Conservation (phyloP, 2,329 filamentous ascomycete species). For the Aspergillus sp. region DNA sequence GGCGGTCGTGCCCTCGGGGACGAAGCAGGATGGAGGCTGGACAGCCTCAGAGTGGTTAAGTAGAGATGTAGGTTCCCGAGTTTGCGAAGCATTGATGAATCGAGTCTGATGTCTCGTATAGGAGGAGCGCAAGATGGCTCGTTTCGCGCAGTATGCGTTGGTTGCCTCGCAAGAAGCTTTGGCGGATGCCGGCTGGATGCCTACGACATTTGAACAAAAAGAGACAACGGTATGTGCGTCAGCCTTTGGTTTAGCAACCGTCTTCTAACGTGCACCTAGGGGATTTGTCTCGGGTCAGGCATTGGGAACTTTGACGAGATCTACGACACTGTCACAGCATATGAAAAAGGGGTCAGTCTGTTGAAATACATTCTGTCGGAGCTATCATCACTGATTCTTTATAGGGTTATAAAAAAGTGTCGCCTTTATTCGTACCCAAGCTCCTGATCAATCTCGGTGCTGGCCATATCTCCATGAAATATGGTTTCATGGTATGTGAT, state of each 20-base stretch:
- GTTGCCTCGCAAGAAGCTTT: slow-evolving; percentile 85
- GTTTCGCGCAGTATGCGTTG: slow-evolving; percentile 87
- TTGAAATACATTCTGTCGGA: not conserved
- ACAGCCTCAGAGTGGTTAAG: slow-evolving; percentile 45
- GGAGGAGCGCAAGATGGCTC: slow-evolving; percentile 79
- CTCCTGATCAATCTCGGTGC: slow-evolving; percentile 93
- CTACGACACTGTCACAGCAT: slow-evolving; percentile 77
- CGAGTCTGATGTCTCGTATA: slow-evolving; percentile 24
- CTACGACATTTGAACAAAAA: slow-evolving; percentile 58
- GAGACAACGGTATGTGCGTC: slow-evolving; percentile 64
- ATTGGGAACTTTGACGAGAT: slow-evolving; percentile 93
- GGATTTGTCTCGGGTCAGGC: slow-evolving; percentile 90
- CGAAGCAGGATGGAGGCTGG: slow-evolving; percentile 45
- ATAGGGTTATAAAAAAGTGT: slow-evolving; percentile 89
- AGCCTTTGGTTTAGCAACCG: not conserved
- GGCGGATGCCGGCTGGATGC: slow-evolving; percentile 75
- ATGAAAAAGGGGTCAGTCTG: slow-evolving; percentile 65
- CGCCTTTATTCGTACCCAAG: slow-evolving; percentile 88
- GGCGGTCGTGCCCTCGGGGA: slow-evolving; percentile 69
- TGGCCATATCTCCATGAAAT: slow-evolving; percentile 89
- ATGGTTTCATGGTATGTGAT: slow-evolving; percentile 65
- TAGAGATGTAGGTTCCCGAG: slow-evolving; percentile 34
- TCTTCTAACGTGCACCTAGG: slow-evolving; percentile 46
- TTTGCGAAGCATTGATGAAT: not conserved
- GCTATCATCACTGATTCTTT: slow-evolving; percentile 11